Percentiles rank a stretch among this genome's conserved stretches.
Conservation (phyloP, 345 rosid genomes). For the Lumnitzera littorea region DNA sequence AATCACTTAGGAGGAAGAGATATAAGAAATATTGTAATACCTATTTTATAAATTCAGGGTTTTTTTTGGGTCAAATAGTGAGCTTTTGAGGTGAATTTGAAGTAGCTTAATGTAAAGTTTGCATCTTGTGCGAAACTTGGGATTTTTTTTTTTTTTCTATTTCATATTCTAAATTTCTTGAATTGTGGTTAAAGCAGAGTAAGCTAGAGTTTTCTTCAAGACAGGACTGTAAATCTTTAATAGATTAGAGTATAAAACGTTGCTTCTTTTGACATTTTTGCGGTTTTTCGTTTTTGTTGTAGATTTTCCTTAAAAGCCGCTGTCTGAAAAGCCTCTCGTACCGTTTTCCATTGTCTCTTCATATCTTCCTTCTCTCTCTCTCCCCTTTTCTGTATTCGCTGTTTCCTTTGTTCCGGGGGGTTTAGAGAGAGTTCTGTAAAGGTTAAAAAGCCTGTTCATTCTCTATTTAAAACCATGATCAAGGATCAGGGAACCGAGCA, state of each 20-base stretch:
- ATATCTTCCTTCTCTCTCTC: conserved; percentile 35
- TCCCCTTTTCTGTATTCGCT: conserved; percentile 8
- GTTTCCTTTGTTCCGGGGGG: conserved; percentile 12
- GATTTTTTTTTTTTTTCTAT: neutral
- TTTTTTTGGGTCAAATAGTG: neutral
- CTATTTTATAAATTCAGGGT: neutral
- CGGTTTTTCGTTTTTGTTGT: conserved; percentile 9
- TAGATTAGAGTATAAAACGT: too few relatives aligned
- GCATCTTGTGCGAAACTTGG: too few relatives aligned
- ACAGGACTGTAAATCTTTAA: too few relatives aligned
- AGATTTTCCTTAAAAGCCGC: conserved; percentile 45
- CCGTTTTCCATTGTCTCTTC: conserved; percentile 12
- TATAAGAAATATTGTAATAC: too few relatives aligned
- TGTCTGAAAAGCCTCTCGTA: conserved; percentile 36
- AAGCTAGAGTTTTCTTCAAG: too few relatives aligned
- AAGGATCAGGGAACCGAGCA: conserved; percentile 49
- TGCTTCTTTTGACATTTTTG: too few relatives aligned
- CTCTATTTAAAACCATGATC: conserved; percentile 42
- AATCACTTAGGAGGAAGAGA: too few relatives aligned
- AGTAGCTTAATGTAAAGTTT: too few relatives aligned
- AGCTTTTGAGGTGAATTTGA: too few relatives aligned
- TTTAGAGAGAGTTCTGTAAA: conserved; percentile 16
- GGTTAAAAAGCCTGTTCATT: conserved; percentile 3
- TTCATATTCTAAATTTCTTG: neutral
- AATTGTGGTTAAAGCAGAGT: too few relatives aligned